These are phyloP conservation scores for Zasmidium angulare DNA, from an alignment of 2,329 filamentous ascomycete genomes.

Conservation along the genomic window DNA sequence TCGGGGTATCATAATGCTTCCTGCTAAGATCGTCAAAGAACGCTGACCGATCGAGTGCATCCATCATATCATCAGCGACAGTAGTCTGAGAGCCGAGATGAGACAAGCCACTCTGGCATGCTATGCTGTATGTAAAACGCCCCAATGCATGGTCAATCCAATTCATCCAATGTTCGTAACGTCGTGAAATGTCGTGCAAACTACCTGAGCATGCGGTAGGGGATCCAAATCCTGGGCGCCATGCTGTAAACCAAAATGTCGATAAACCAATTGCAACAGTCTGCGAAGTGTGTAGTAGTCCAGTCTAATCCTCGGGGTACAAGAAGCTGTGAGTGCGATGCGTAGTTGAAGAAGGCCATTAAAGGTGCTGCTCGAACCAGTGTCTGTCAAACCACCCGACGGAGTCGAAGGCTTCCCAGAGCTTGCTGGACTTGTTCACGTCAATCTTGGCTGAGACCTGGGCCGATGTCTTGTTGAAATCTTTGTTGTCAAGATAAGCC, in stretches of 20 bases:
- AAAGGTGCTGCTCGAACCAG: constrained; percentile 24
- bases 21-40: neutral
- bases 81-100: constrained; percentile 11
- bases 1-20: constrained; percentile 11
- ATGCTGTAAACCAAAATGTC: constrained; percentile 4
- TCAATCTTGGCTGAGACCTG: constrained; percentile 98
- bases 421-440: constrained; percentile 92
- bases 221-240: constrained; percentile 8
- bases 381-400: constrained; percentile 34
- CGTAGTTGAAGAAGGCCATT: neutral
- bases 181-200: constrained; percentile 6
- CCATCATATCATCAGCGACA: constrained; percentile 7
- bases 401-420: constrained; percentile 86
- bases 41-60: neutral
- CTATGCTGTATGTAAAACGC: neutral
- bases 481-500: constrained; percentile 66
- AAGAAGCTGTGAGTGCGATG: neutral
- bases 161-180: neutral
- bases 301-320: neutral
- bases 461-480: constrained; percentile 92
- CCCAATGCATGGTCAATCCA: neutral
- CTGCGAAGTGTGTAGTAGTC: neutral
- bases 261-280: neutral
- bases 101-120: neutral
- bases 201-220: neutral